phyloP scores from a whole-genome alignment of 2,329 filamentous ascomycete genomes.

The Fusarium drepaniforme region DNA sequence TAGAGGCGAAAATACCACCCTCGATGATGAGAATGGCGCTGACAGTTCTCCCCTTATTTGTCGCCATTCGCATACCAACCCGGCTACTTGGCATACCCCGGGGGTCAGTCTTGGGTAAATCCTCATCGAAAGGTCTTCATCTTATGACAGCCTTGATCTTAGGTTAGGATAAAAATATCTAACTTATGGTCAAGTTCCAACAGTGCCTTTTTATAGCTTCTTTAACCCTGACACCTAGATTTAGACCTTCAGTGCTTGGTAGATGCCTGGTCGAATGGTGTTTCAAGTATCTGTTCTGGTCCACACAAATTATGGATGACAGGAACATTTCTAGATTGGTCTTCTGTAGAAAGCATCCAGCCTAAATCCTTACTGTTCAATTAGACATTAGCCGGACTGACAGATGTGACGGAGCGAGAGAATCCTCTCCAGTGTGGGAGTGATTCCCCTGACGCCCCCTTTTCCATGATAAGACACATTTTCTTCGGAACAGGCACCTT shows the following conservation, averaged over 20 bases:
- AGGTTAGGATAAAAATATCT: background rate
- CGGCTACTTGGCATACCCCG: background rate
- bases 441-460: background rate
- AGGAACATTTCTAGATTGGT: background rate
- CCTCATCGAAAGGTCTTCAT: background rate
- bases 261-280: background rate
- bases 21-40: background rate
- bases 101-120: background rate
- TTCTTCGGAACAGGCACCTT: background rate
- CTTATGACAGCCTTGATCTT: background rate
- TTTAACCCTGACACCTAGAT: background rate
- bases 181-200: background rate
- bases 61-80: background rate
- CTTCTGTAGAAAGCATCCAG: background rate
- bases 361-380: background rate
- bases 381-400: background rate
- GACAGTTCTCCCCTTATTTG: background rate
- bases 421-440: background rate
- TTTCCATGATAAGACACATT: background rate
- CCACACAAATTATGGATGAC: background rate
- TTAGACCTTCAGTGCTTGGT: background rate
- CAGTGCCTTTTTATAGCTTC: background rate
- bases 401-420: background rate
- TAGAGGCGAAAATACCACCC: background rate
- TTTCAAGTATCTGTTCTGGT: background rate